Evolutionary conservation across 106 monocot genomes (phyloP), one percentile per base, ranked within the genome.

Genomic region (Dendrobium huoshanense): DNA sequence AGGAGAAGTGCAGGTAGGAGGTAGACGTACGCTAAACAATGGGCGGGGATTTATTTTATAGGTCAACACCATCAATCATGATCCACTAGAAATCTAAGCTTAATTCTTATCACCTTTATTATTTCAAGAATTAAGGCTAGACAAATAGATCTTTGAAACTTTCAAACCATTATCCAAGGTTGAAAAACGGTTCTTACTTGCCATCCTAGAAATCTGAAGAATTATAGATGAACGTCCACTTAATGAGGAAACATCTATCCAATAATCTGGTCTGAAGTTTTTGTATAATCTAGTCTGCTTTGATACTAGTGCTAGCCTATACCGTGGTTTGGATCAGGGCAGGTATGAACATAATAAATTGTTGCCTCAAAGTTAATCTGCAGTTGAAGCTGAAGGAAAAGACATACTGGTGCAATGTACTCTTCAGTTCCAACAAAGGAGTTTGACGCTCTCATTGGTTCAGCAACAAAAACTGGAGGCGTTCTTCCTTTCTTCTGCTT

Each of bases 341-440:
- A 19, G 9, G 27, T 67, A 29, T 67, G 29, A 29, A 67, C 70
- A 70, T 37, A 33, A 70, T 70, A 70, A 24, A 67, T 37, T 37
- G 15, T 70, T 70, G 70, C 70, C 1, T 13, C 31, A 37, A 37
- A 11, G 2, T 19, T 61, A 20, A 61, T 16, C 16, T 3, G 17
- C 37, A 70, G 9, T 37, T 70, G 70, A 33, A 37, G 16, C 11
- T 70, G 11, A 70, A 70, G 33, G 31, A 13, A 25, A 83, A 55
- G 11, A 85, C 88, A 64, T 91, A 98, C 98, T 5, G 98, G 98
- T 72, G 98, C 95, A 84, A 98, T 98, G 76, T 98, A 98, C 78
- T 98, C 98, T 86, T 98, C 98, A 31, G 98, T 98, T 67, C 98
- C 98, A 82, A 98, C 98, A 85, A 98, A 98, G 18, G 98, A 98